These are phyloP conservation scores for Botrytis galanthina DNA, from an alignment of 2,329 filamentous ascomycete species.

Conservation along the genomic window DNA sequence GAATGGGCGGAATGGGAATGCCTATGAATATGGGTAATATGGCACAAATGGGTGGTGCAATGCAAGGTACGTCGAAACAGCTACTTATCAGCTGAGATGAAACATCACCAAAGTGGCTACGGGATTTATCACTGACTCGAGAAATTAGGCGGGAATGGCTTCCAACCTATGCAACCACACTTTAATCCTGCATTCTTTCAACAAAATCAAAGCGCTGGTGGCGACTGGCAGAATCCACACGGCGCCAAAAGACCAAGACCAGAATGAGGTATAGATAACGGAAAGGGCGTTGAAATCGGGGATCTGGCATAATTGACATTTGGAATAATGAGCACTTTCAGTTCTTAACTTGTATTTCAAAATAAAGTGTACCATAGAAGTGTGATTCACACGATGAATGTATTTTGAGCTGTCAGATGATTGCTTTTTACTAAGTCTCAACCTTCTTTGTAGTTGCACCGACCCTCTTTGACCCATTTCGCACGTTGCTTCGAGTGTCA, in stretches of 20 bases:
- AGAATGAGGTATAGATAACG: constrained; percentile 44
- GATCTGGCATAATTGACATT: constrained; percentile 12
- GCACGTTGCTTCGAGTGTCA: background rate
- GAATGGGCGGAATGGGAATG: constrained; percentile 45
- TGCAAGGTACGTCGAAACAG: constrained; percentile 52
- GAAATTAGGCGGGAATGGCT: constrained; percentile 47
- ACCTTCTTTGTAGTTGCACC: background rate
- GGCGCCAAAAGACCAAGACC: constrained; percentile 76
- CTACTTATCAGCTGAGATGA: background rate
- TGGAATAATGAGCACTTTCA: constrained; percentile 19
- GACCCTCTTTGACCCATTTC: background rate
- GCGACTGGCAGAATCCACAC: constrained; percentile 75
- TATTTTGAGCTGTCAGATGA: constrained; percentile 9
- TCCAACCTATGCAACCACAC: constrained; percentile 65
- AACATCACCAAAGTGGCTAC: background rate
- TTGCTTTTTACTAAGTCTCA: background rate
- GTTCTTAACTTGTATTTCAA: constrained; percentile 21
- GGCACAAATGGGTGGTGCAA: constrained; percentile 46
- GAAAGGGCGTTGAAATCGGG: constrained; percentile 16
- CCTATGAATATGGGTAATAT: constrained; percentile 47
- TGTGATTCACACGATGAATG: constrained; percentile 5
- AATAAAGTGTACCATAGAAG: constrained; percentile 22
- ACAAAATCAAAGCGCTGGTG: constrained; percentile 46
- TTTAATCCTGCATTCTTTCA: constrained; percentile 75
- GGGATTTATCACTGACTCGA: constrained; percentile 16